Evolutionary conservation across 805 yeast genomes (phyloP).

Genomic region (Schwanniomyces pseudopolymorphus): DNA sequence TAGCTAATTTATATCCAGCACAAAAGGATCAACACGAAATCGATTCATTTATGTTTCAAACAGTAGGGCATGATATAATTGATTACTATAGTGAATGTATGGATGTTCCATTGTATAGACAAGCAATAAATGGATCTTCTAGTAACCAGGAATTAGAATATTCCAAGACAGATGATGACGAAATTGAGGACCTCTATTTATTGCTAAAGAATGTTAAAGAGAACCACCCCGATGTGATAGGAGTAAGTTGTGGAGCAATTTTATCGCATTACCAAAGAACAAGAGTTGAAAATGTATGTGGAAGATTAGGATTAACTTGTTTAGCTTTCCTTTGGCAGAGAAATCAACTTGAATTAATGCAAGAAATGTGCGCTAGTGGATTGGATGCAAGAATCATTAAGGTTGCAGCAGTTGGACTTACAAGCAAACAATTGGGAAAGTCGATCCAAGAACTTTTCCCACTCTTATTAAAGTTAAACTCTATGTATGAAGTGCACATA

Average conservation of each 20-base stretch:
- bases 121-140: slow-evolving; percentile 61
- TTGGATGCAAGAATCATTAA: slow-evolving; percentile 84
- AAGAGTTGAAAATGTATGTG: slow-evolving; percentile 89
- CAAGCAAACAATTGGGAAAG: slow-evolving; percentile 64
- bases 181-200: slow-evolving; percentile 76
- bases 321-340: slow-evolving; percentile 90
- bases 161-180: slow-evolving; percentile 66
- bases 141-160: slow-evolving; percentile 70
- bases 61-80: slow-evolving; percentile 87
- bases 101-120: slow-evolving; percentile 78
- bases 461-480: slow-evolving; percentile 54
- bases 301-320: slow-evolving; percentile 62
- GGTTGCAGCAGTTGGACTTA: slow-evolving; percentile 90
- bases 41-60: slow-evolving; percentile 96
- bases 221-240: slow-evolving; percentile 71
- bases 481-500: slow-evolving; percentile 76
- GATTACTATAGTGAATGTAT: slow-evolving; percentile 64
- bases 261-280: slow-evolving; percentile 93
- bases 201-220: slow-evolving; percentile 50
- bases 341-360: slow-evolving; percentile 74
- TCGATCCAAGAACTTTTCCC: slow-evolving; percentile 63
- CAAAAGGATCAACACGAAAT: slow-evolving; percentile 53
- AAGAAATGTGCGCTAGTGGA: slow-evolving; percentile 68
- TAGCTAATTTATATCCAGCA: slow-evolving; percentile 70
- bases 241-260: slow-evolving; percentile 94